phyloP scores from a whole-genome alignment of 441 rosid species.

The Corymbia citriodora region DNA sequence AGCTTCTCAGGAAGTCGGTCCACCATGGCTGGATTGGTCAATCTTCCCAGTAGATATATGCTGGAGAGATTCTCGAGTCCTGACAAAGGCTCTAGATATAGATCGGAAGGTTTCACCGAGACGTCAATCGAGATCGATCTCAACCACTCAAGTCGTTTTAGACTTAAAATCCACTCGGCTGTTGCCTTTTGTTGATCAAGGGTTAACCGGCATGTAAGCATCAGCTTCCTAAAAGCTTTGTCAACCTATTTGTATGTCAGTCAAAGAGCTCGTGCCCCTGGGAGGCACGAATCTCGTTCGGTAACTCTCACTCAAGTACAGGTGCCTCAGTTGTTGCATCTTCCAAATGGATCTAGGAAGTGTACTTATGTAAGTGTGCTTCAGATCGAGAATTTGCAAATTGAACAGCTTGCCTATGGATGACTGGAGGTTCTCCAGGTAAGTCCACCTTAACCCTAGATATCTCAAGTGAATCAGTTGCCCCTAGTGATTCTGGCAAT shows the following conservation, averaged over 20 bases:
- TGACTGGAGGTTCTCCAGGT: slow-evolving; percentile 11
- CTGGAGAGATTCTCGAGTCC: background rate
- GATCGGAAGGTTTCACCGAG: background rate
- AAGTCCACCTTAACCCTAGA: slow-evolving; percentile 3
- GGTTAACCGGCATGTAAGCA: background rate
- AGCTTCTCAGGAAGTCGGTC: background rate
- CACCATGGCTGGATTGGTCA: background rate
- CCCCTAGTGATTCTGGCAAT: background rate
- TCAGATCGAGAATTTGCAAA: slow-evolving; percentile 12
- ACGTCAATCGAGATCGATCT: background rate
- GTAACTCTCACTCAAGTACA: background rate
- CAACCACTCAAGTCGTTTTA: too few species aligned
- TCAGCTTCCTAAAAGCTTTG: background rate
- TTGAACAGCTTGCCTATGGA: background rate
- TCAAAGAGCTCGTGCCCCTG: background rate
- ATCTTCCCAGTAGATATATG: background rate
- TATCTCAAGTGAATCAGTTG: slow-evolving; percentile 10
- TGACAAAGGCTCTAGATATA: background rate
- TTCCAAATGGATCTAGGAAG: slow-evolving; percentile 3
- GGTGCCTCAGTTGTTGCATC: slow-evolving; percentile 2
- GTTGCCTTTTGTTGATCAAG: background rate
- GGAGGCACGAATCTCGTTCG: background rate
- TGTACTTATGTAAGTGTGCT: slow-evolving; percentile 2
- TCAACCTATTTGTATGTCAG: background rate
- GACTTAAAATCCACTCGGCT: too few species aligned